phyloP scores from a whole-genome alignment of 257 asterid genomes.

The Ocimum tenuiflorum region DNA sequence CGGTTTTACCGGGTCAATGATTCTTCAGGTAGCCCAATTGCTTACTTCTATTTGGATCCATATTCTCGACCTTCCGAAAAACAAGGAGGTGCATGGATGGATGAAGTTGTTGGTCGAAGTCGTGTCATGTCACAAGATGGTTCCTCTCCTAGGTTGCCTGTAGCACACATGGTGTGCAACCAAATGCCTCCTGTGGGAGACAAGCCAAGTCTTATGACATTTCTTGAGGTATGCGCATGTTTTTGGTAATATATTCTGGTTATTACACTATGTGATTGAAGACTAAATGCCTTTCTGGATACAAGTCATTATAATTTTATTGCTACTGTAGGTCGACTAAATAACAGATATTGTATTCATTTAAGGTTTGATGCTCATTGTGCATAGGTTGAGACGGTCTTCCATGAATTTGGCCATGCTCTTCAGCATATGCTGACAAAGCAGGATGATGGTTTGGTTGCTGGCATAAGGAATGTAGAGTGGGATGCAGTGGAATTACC shows the following conservation, averaged over 20 bases:
- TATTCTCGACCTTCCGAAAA: slow-evolving; percentile 98
- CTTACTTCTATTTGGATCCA: slow-evolving; percentile 92
- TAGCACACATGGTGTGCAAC: slow-evolving; percentile 97
- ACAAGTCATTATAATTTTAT: neutral
- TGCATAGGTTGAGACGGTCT: slow-evolving; percentile 86
- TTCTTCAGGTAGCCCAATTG: slow-evolving; percentile 69
- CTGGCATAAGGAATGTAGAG: slow-evolving; percentile 88
- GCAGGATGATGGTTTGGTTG: slow-evolving; percentile 97
- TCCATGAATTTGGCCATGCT: slow-evolving; percentile 98
- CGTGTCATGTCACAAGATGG: slow-evolving; percentile 75
- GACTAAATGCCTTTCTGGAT: neutral
- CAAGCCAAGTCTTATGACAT: slow-evolving; percentile 98
- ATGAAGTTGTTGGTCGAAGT: slow-evolving; percentile 88
- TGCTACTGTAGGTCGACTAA: neutral
- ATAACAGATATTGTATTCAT: neutral
- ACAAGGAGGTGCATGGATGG: slow-evolving; percentile 99
- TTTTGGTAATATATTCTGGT: neutral
- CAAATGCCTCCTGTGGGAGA: slow-evolving; percentile 99
- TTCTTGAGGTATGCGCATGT: slow-evolving; percentile 65
- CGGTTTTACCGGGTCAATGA: slow-evolving; percentile 76
- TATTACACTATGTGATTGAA: neutral
- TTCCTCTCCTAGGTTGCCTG: slow-evolving; percentile 77
- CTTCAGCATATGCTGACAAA: slow-evolving; percentile 97
- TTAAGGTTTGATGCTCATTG: slow-evolving; percentile 16
- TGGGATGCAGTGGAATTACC: slow-evolving; percentile 99